Evolutionary conservation across 345 rosid species (phyloP), one percentile per base, ranked within the genome.

Genomic region (Camelina sativa): DNA sequence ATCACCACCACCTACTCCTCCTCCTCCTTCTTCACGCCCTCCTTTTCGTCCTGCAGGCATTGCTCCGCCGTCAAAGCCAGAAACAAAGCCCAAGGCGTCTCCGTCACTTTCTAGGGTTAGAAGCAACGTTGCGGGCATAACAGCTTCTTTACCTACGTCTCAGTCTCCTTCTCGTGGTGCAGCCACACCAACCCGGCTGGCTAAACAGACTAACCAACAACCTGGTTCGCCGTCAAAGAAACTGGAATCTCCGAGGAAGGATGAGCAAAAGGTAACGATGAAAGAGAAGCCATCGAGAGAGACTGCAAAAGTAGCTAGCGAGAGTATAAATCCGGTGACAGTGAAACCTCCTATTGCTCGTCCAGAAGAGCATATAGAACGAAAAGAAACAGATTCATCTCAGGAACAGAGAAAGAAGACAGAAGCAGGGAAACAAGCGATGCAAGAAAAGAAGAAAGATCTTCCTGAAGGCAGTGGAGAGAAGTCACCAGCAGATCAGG

Each of bases 1-100:
- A 64, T 58, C 80, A 13, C 71, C 80, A 38, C 67, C 76, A 48
- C 56, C 80, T 0, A 16, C 75, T 20, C 66, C 74, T 38, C 23
- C 74, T 38, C 23, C 62, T 68, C 53, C 74, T 38, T 44, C 68
- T 57, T 59, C 81, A 4, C 81, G 81, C 11, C 81, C 81, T 77
- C 81, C 77, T 59, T 77, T 72, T 34, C 81, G 81, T 41, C 81
- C 81, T 22, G 81, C 73, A 8, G 77, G 81, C 15, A 72, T 72
- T 5, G 69, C 77, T 72, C 77, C 41, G 59, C 77, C 69, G 35
- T 58, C 76, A 48, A 76, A 76, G 62, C 44, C 71, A 53, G 75
- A 76, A 11, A 63, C 66, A 48, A 71, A 65, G 76, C 46, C 73
- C 25, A 77, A 71, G 50, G 15, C 8, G 38, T 9, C 76, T 11